Base-by-base conservation (phyloP, 352 stramenopile species). In the Globisporangium parvum region DNA sequence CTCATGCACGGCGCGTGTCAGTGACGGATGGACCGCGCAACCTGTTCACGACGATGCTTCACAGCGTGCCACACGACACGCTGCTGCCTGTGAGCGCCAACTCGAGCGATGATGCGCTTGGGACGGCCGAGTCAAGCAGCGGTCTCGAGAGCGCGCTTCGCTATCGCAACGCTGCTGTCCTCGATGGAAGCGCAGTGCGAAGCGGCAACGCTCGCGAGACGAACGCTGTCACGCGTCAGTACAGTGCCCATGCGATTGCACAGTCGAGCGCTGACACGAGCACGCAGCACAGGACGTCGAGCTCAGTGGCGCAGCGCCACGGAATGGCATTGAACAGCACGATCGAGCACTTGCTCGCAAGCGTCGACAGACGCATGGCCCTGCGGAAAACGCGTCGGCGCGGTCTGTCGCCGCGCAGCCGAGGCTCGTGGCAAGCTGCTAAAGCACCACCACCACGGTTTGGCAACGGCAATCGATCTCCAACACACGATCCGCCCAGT, bases 91-190 rank as follows among this genome's bases (percentile, higher is more conserved):
- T 28, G 35, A 26, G 24, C 20, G 42, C 57, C 21, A 20, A 53
- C 15, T 14, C 20, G 11, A 20, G 37, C 14, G n/a, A 6, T 44
- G 21, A 46, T 18, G 41, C 18, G 11, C 17, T 47, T 11, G 11
- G 21, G 6, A 14, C 5, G 11, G 26, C 1, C 14, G 41, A 57
- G n/a, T 31, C 39, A 21, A 47, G n/a, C 23, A 28, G 31, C n/a
- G 33, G 24, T 21, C 17, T 23, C 41, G 51, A 59, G 26, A 35
- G 47, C 23, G 17, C 59, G 18, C 51, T 59, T 20, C 59, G 60
- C 8, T 55, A 74, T 28, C 71, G 67, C 33, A 75, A 79, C 47
- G 59, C 70, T 20, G 66, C 73, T 3, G 52, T 80, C 26, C 65
- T 76, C 21, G 70, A 82, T 47, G 65, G 55, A 10, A 56, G 44